Conservation (phyloP, 2,329 filamentous ascomycete genomes). For the Pleurostoma richardsiae region DNA sequence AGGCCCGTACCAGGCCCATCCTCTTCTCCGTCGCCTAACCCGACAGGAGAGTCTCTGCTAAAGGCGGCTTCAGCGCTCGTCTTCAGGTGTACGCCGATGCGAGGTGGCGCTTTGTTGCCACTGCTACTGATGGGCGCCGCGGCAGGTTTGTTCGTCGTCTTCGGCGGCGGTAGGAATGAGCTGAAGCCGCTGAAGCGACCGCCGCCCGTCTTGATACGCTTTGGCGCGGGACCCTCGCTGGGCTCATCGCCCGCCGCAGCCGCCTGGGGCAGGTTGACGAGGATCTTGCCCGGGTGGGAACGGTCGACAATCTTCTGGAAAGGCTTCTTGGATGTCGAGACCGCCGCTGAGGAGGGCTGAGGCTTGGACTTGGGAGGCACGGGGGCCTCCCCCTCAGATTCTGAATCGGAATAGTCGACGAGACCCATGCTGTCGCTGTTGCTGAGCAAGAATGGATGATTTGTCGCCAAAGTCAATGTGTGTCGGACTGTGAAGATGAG, state of each 20-base stretch:
- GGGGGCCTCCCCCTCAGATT: constrained; percentile 54
- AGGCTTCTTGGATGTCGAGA: constrained; percentile 44
- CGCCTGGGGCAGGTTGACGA: constrained; percentile 66
- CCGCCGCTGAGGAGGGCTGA: constrained; percentile 15
- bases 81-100: constrained; percentile 66
- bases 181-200: constrained; percentile 78
- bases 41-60: constrained; percentile 45
- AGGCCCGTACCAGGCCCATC: constrained; percentile 14
- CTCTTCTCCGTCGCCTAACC: constrained; percentile 9
- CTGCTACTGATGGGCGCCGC: constrained; percentile 19
- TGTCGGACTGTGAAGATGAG: too few species aligned
- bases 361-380: constrained; percentile 3
- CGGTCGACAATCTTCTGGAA: constrained; percentile 80
- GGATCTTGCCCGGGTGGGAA: constrained; percentile 77
- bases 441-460: too few species aligned
- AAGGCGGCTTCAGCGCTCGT: constrained; percentile 83
- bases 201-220: constrained; percentile 58
- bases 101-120: constrained; percentile 29
- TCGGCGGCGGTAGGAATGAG: constrained; percentile 80
- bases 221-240: constrained; percentile 58
- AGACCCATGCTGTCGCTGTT: constrained; percentile 58
- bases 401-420: constrained; percentile 79
- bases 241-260: constrained; percentile 29
- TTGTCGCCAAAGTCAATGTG: too few species aligned
- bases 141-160: constrained; percentile 39